Evolutionary conservation across 2,329 filamentous ascomycete species (phyloP).

Genomic region (Penicillium glabrum): DNA sequence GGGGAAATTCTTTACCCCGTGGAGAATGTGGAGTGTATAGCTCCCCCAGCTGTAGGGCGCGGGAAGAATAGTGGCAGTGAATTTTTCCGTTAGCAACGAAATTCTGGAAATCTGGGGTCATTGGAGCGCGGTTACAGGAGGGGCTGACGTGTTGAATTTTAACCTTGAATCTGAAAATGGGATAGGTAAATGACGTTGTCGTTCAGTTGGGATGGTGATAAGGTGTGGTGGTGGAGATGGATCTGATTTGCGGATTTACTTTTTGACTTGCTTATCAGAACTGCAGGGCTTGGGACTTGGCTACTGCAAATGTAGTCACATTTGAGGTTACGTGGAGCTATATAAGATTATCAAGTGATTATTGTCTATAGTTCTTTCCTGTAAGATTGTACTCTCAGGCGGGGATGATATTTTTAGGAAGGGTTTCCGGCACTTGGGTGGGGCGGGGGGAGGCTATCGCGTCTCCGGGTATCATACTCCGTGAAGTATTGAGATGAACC

Average conservation of each 20-base stretch:
- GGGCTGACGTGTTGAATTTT: neutral
- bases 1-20: conserved; percentile 10
- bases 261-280: neutral
- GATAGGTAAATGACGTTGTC: neutral
- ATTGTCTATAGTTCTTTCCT: neutral
- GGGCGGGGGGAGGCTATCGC: neutral
- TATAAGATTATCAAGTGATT: neutral
- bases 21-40: conserved; percentile 3
- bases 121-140: neutral
- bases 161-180: neutral
- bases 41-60: neutral
- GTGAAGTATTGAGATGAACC: neutral
- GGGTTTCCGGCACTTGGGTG: neutral
- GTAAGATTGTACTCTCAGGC: neutral
- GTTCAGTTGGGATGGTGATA: neutral
- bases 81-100: conserved; percentile 8
- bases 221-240: neutral
- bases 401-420: neutral
- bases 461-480: neutral
- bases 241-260: neutral
- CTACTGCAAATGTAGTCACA: neutral
- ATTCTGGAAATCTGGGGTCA: neutral
- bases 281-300: neutral
- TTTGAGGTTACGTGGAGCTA: neutral
- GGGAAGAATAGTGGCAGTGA: conserved; percentile 8